Base-by-base conservation (phyloP, 192 early-diverging fungal species). In the Podila epicladia region DNA sequence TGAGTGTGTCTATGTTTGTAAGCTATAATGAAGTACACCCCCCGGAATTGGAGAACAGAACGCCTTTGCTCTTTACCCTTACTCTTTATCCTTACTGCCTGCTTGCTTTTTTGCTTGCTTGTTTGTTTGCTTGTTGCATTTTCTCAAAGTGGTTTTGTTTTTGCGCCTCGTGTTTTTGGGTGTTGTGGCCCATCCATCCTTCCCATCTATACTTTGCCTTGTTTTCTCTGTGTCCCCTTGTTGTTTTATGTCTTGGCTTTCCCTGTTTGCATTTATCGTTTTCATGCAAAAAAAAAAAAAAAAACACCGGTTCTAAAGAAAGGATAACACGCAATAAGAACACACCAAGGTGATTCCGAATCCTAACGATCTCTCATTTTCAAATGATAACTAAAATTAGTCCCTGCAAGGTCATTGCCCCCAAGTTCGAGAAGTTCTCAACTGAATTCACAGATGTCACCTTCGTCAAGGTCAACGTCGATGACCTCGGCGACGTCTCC, bases 391-490 rank as follows among this genome's bases (percentile, higher is more conserved):
- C 41, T 45, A 45, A 45, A 45, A 45, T 59, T 78, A 78, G 93
- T 28, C 93, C 96, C 53, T 97, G 95, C 89, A 93, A 92, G 84
- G 65, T 90, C 41, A 90, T 95, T 73, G 75, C 85, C 17, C 92
- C 93, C 65, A 84, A 87, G 72, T 93, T 92, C 68, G 84, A 85
- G 26, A 67, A 86, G 63, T 85, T 96, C 13, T 72, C 91, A 5
- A 53, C 32, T 17, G 66, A 86, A 33, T 74, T 85, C 77, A 20
- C 86, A 2, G 80, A 90, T 41, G 82, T 93, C 51, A 68, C 74
- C 38, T 96, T 97, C 67, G 80, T 93, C 63, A 94, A 94, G 85
- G 91, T 97, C 51, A 92, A 96, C 85, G 94, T 97, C 15, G 96
- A 97, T 66, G 89, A 93, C 0, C 74, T 82, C 50, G 32, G 50